Evolutionary conservation across 192 early-diverging fungal genomes (phyloP), one percentile per base, ranked within the genome.

Genomic region (Backusella morwellensis): DNA sequence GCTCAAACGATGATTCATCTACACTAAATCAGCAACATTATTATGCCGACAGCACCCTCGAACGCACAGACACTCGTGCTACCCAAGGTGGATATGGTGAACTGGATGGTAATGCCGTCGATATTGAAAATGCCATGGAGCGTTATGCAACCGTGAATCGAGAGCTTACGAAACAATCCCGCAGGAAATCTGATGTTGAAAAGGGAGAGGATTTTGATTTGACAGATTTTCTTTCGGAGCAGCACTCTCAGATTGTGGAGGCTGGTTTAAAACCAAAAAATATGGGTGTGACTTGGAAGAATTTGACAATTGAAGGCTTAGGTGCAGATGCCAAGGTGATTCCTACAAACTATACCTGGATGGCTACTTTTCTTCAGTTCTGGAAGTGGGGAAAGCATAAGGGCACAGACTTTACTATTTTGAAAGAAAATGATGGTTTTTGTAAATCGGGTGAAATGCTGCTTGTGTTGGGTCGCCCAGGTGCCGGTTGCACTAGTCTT

Each of bases 401-500:
- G 12, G 81, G 77, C 19, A 59, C 73, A 38, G 81, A 70, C 40
- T 76, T 73, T 72, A 86, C 79, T n/a, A 92, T 96, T 63, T 79
- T 95, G 14, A 75, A 86, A 50, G 79, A 82, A 23, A 85, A 92
- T 68, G 84, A 85, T 4, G 95, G 95, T 34, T 91, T 89, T 63
- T 86, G 91, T 35, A 88, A 90, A 42, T 89, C 91, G 23, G 93
- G 95, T 21, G 93, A 96, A 77, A 89, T 91, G 88, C 71, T 88
- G 7, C 80, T 93, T 35, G 89, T 93, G 2, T 85, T 93, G 14
- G 92, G 92, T 70, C 86, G 90, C 23, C 92, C 92, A 17, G 92
- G 91, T 41, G 83, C 90, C 14, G 92, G 92, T 36, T 91, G 91
- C 42, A 88, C 88, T 14, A 89, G 91, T 41, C 73, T 93, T 35